Conservation (phyloP, 768 basidiomycete genomes). For the Termitomyces sp. region DNA sequence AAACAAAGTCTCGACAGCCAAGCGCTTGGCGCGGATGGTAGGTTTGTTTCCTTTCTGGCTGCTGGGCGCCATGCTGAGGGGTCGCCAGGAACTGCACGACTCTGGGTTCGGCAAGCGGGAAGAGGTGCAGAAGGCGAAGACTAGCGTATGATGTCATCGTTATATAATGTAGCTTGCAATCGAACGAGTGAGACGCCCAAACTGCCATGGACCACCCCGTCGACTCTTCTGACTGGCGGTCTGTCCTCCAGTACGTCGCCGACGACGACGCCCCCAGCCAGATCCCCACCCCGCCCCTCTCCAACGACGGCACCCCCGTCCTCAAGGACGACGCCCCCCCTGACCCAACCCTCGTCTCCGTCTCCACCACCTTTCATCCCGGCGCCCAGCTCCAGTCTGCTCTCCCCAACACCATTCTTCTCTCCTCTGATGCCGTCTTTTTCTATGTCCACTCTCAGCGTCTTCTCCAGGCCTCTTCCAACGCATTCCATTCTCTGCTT, state of each 20-base stretch:
- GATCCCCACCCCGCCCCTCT: conserved; percentile 66
- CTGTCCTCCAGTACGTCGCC: conserved; percentile 45
- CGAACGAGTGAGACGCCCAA: neutral
- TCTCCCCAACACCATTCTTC: conserved; percentile 62
- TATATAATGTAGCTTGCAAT: conserved; percentile 13
- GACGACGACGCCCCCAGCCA: conserved; percentile 46
- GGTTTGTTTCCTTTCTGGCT: conserved; percentile 21
- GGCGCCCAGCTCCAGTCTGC: conserved; percentile 55
- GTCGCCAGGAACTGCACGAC: conserved; percentile 75
- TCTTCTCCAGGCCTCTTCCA: conserved; percentile 59
- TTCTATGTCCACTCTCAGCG: conserved; percentile 75
- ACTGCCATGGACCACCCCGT: conserved; percentile 46
- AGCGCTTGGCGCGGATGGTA: conserved; percentile 93
- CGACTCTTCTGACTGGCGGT: conserved; percentile 21
- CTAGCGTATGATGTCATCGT: conserved; percentile 13
- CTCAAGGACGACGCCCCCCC: conserved; percentile 38
- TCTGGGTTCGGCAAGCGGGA: conserved; percentile 89
- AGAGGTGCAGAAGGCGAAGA: conserved; percentile 74
- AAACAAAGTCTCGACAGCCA: conserved; percentile 89
- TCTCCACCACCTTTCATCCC: conserved; percentile 83
- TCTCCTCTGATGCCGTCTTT: conserved; percentile 77
- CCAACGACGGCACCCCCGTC: conserved; percentile 22
- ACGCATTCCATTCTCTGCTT: conserved; percentile 61
- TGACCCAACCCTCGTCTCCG: conserved; percentile 54
- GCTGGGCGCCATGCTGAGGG: conserved; percentile 6